Evolutionary conservation across 306 rosid species (phyloP), one percentile per base, ranked within the genome.

Genomic region (Quercus agrifolia): DNA sequence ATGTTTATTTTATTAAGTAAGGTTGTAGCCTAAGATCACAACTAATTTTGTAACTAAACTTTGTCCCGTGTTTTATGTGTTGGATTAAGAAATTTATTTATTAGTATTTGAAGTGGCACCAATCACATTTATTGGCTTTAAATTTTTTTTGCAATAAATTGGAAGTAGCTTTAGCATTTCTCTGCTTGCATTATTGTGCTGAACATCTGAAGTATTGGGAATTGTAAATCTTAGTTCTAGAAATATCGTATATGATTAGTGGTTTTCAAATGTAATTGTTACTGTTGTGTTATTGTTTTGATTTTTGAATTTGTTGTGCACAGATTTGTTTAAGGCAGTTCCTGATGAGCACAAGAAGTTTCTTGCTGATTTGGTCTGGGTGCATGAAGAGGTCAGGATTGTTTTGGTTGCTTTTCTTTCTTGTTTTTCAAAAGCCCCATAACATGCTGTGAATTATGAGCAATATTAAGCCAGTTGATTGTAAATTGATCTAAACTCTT

Each of bases 301-400:
- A 2, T 66, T 64, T 64, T 21, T 75, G 33, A 28, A 28, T 46
- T 51, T 33, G 13, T 79, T 87, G 57, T 73, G 55, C 79, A 56
- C 92, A 92, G 96, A 92, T 92, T 90, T 95, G 94, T 87, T 91
- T 20, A 85, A 86, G 83, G 97, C 92, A 35, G 97, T 95, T 81
- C 97, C 98, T 72, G 97, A 92, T 31, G 92, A 89, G 23, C 99
- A 95, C 85, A 95, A 92, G 91, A 90, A 89, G 82, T 92, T 95
- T 82, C 98, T 95, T 69, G 87, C 92, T 54, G 83, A 92, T 83
- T 66, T 92, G 91, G 91, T 87, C 68, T 95, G 97, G 98, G 97
- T 95, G 73, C 98, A 95, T 56, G 99, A 91, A 85, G 96, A 95
- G 99, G 99, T 89, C 56, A 56, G 85, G 54, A 64, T 78, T 78